Evolutionary conservation across 371 early-diverging fungal genomes (phyloP), one percentile per base, ranked within the genome.

Genomic region (Rhizopus delemar): DNA sequence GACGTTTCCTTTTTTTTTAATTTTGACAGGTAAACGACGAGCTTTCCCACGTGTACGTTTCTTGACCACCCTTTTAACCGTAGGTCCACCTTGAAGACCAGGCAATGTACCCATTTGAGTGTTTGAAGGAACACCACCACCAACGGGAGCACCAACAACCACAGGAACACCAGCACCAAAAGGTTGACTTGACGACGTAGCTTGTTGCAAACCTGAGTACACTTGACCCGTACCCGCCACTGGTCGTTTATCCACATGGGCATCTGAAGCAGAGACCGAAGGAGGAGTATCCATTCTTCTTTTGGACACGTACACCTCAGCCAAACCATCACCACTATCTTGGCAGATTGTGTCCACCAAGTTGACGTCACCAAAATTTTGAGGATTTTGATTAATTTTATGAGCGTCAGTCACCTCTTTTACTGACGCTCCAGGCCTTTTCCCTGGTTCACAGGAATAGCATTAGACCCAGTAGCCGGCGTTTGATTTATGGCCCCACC

Each of bases 361-460:
- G 1, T 46, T 5, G 5, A 59, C 51, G 9, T 34, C 13, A 41
- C 41, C 57, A 22, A 22, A 22, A 22, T 22, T 22, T 62, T 36
- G 56, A 50, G 61, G 51, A 41, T 56, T 51, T 50, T 34, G 0
- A 36, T 34, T 54, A 8, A 16, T 38, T 12, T 35, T 53, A 6
- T 0, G 56, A 56, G 31, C 54, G 41, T 13, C 43, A 41, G 22
- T 35, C 3, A 41, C 61, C 54, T 49, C 35, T 0, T 28, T 6
- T 45, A 32, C n/a, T 36, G 56, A 35, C 45, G 46, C 45, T 56
- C 52, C 5, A 50, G 15, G 5, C 31, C 56, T 62, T 62, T 62
- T 62, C 62, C 56, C 62, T 9, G 12, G 0, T 22, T 22, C 22
- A 53, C 3, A 11, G 53, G 35, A 0, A 38, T 9, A 3, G 39